A percentile compares a stretch with the other conserved stretches of the same genome.
These are phyloP conservation scores for Melampsora americana DNA, from an alignment of 1,284 basidiomycete species.

Conservation along the genomic window DNA sequence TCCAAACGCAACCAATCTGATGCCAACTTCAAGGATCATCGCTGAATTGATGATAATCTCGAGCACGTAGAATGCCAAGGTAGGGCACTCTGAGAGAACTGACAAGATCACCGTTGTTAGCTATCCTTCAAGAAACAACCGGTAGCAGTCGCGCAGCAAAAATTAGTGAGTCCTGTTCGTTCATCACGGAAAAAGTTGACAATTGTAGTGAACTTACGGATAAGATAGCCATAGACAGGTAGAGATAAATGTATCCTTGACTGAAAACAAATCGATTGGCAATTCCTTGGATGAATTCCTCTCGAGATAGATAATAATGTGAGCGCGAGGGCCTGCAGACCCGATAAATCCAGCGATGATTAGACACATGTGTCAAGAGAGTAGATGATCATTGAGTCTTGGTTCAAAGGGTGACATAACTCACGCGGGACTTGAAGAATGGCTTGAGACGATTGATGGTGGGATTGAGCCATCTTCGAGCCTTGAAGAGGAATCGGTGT, in stretches of 20 bases:
- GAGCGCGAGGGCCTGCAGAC: slow-evolving; percentile 65
- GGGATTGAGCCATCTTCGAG: not conserved
- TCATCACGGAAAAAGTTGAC: not conserved
- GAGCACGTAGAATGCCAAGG: slow-evolving; percentile 73
- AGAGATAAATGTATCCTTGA: slow-evolving; percentile 62
- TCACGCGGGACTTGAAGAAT: not conserved
- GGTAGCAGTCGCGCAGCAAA: not conserved
- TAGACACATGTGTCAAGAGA: not conserved
- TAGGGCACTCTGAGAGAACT: slow-evolving; percentile 59
- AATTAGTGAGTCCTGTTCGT: not conserved
- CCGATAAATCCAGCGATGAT: not conserved
- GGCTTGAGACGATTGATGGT: not conserved
- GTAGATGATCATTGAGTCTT: not conserved
- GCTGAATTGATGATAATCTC: slow-evolving; percentile 84
- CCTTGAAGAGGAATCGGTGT: not conserved
- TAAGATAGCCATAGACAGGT: slow-evolving; percentile 81
- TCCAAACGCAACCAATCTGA: slow-evolving; percentile 83
- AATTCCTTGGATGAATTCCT: slow-evolving; percentile 72
- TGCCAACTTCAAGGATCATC: slow-evolving; percentile 86
- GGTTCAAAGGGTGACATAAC: not conserved
- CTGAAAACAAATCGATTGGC: slow-evolving; percentile 61
- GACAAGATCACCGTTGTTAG: slow-evolving; percentile 85
- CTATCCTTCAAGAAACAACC: slow-evolving; percentile 18
- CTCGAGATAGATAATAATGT: slow-evolving; percentile 72
- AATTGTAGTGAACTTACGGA: slow-evolving; percentile 56